These are phyloP conservation scores for Salix purpurea DNA, from an alignment of 345 rosid genomes.

Conservation along the genomic window DNA sequence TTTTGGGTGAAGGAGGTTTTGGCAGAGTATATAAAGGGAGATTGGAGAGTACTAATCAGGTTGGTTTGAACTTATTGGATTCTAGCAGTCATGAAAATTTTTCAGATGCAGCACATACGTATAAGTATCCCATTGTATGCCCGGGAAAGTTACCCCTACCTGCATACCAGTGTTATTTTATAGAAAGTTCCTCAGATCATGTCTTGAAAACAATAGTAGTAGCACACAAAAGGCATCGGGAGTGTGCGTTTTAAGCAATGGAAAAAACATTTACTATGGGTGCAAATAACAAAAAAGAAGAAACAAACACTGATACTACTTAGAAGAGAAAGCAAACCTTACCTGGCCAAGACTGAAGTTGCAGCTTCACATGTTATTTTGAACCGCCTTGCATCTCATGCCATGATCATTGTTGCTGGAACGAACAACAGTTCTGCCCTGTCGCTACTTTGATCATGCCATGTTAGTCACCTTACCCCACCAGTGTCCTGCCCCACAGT, in stretches of 20 bases:
- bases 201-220: neutral
- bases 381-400: neutral
- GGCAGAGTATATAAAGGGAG: slow-evolving; percentile 77
- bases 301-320: neutral
- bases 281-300: neutral
- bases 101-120: neutral
- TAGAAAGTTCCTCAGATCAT: neutral
- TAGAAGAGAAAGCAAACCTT: neutral
- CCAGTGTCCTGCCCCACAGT: neutral
- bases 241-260: neutral
- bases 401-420: neutral
- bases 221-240: neutral
- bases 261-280: neutral
- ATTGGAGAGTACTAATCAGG: slow-evolving; percentile 59
- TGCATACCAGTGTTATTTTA: neutral
- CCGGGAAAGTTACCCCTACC: neutral
- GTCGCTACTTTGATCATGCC: neutral
- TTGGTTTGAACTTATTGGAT: slow-evolving; percentile 21
- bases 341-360: neutral
- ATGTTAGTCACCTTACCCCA: neutral
- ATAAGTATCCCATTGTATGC: neutral
- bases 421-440: neutral
- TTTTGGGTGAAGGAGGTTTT: slow-evolving; percentile 87
- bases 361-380: neutral
- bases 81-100: neutral